Evolutionary conservation across 2,329 filamentous ascomycete species (phyloP), one percentile per base, ranked within the genome.

Genomic region (Metarhizium anisopliae): DNA sequence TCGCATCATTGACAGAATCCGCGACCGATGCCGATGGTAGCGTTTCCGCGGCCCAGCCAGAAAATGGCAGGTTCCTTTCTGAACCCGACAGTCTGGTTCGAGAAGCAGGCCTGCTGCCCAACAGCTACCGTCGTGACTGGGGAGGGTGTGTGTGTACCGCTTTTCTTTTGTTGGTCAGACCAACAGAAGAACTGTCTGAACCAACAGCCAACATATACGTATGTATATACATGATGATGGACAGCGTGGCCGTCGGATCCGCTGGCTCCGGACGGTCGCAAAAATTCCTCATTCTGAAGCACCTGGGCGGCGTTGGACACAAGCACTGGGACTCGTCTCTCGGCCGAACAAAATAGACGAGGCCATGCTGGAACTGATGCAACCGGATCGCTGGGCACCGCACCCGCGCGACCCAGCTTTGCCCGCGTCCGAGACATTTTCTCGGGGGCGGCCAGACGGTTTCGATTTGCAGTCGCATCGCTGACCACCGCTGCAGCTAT

Each of bases 71-170:
- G 56, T 55, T 53, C 50, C 53, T 51, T 40, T 35, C 50, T 45
- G 43, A 36, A 47, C 57, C 57, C 57, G 57, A 56, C 55, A 55
- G 52, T 58, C 55, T 58, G 57, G 57, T 49, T 55, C 52, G 29
- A 18, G 47, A 52, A 45, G 36, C 53, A 54, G 36, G 47, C 6
- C 47, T 51, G 30, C 18, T 30, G 36, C 43, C 40, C 43, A 13
- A 42, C 38, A 43, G 47, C 52, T 29, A 51, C 51, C 29, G 55
- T 29, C 35, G 29, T 49, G 14, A 29, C 25, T 51, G 36, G 14
- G 52, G 52, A 47, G 42, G 52, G 42, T 16, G 51, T 47, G 52
- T 45, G 25, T 25, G 25, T 25, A 25, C 25, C 30, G 51, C 51
- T 25, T 20, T n/a, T 18, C n/a, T 29, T 29, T 43, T 43, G 14